Evolutionary conservation across 179 eudicot species (phyloP).

Genomic region (Gypsophila paniculata): DNA sequence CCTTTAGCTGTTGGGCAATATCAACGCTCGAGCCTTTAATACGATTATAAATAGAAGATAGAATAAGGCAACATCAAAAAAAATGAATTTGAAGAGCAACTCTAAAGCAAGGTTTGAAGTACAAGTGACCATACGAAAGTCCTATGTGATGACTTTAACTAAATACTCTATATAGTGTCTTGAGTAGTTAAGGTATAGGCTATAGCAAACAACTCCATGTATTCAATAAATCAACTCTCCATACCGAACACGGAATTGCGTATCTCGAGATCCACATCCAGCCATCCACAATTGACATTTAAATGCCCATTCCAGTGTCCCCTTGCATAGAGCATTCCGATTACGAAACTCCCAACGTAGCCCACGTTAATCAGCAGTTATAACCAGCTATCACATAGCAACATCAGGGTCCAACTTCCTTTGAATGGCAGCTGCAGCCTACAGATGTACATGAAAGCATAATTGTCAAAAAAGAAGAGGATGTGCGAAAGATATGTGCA

Average conservation of each 20-base stretch:
- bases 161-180: background rate
- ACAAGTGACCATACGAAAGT: slow-evolving; percentile 5
- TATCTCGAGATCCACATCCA: background rate
- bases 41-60: background rate
- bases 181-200: background rate
- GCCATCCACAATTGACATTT: background rate
- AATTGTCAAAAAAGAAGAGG: background rate
- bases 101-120: background rate
- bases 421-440: slow-evolving; percentile 96
- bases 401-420: slow-evolving; percentile 84
- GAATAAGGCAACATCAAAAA: background rate
- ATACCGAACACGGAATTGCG: slow-evolving; percentile 2
- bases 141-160: background rate
- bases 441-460: slow-evolving; percentile 15
- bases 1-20: background rate
- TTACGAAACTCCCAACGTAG: slow-evolving; percentile 2
- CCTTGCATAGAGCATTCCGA: background rate
- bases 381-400: slow-evolving; percentile 43
- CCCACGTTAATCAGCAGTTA: background rate
- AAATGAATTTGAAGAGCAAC: background rate
- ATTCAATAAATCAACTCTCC: background rate
- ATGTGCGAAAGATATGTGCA: background rate
- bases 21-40: background rate
- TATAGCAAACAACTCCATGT: background rate
- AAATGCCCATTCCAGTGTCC: background rate